A percentile compares a stretch with the other conserved stretches of the same genome.
Conservation (phyloP, 106 monocot genomes). For the Dioscorea dumetorum region DNA sequence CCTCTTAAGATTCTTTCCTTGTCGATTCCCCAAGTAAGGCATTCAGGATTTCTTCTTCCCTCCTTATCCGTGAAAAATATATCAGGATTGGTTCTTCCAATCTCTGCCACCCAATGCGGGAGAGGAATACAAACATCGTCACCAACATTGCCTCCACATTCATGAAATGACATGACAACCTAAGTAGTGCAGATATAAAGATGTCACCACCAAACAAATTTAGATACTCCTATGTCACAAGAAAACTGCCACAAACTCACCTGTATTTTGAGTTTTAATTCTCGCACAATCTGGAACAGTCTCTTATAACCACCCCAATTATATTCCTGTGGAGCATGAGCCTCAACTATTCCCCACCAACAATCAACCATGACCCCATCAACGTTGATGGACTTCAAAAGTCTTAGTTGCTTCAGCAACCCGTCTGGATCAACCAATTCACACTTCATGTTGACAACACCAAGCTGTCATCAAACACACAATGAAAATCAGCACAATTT, state of each 20-base stretch:
- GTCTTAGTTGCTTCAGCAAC: constrained; percentile 42
- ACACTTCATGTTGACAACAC: constrained; percentile 62
- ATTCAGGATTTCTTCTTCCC: constrained; percentile 64
- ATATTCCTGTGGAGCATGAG: constrained; percentile 58
- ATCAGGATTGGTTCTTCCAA: constrained; percentile 80
- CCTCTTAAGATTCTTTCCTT: constrained; percentile 87
- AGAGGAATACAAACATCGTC: constrained; percentile 81
- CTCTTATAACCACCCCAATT: constrained; percentile 83
- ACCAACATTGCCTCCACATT: constrained; percentile 91
- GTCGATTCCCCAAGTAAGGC: constrained; percentile 88
- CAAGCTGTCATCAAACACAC: constrained; percentile 42
- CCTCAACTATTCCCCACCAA: constrained; percentile 99
- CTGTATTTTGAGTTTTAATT: constrained; percentile 85
- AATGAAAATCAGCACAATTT: not conserved
- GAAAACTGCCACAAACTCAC: constrained; percentile 21
- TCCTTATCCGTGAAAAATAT: constrained; percentile 86
- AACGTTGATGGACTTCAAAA: constrained; percentile 63
- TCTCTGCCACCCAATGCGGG: constrained; percentile 77
- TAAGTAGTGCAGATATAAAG: constrained; percentile 11
- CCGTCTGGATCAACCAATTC: constrained; percentile 78
- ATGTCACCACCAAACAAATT: constrained; percentile 2
- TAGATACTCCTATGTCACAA: not conserved
- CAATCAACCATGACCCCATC: constrained; percentile 95
- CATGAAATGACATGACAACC: constrained; percentile 99
- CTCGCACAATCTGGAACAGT: constrained; percentile 71